These are phyloP conservation scores for Monosporascus sp. DNA, from an alignment of 2,329 filamentous ascomycete genomes.

Conservation along the genomic window DNA sequence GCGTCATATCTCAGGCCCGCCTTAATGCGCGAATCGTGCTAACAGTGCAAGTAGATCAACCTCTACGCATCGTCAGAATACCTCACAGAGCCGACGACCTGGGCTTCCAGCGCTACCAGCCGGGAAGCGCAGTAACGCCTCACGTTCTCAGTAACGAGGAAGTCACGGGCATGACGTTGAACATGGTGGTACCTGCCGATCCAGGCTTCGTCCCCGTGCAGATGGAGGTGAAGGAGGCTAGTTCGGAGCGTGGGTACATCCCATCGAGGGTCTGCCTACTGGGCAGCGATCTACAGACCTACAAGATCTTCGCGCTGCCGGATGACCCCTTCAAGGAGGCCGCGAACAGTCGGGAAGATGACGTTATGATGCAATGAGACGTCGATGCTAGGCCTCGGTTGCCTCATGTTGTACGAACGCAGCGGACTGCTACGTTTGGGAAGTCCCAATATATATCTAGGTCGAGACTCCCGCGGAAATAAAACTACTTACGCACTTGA, in stretches of 20 bases:
- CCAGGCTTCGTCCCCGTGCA: slow-evolving; percentile 36
- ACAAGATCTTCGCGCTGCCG: slow-evolving; percentile 43
- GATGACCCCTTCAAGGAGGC: slow-evolving; percentile 16
- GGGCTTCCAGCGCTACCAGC: slow-evolving; percentile 30
- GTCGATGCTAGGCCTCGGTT: neutral
- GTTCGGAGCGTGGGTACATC: slow-evolving; percentile 39
- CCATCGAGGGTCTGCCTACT: slow-evolving; percentile 48
- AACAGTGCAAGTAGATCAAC: slow-evolving; percentile 9
- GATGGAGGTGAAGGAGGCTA: slow-evolving; percentile 48
- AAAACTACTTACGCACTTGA: no score
- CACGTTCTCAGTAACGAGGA: slow-evolving; percentile 27
- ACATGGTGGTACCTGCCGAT: slow-evolving; percentile 22
- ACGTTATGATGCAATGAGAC: neutral
- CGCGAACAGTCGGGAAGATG: neutral
- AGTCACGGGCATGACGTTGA: slow-evolving; percentile 22
- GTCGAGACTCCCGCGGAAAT: no score
- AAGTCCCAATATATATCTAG: no score
- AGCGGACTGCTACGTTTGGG: no score
- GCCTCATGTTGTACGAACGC: no score
- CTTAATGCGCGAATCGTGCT: neutral
- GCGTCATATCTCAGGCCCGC: slow-evolving; percentile 1
- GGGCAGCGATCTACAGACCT: slow-evolving; percentile 40
- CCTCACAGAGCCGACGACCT: slow-evolving; percentile 33
- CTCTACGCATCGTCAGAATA: slow-evolving; percentile 28
- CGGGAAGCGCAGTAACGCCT: slow-evolving; percentile 10